Evolutionary conservation across 257 asterid genomes (phyloP).

Genomic region (Anisodus acutangulus): DNA sequence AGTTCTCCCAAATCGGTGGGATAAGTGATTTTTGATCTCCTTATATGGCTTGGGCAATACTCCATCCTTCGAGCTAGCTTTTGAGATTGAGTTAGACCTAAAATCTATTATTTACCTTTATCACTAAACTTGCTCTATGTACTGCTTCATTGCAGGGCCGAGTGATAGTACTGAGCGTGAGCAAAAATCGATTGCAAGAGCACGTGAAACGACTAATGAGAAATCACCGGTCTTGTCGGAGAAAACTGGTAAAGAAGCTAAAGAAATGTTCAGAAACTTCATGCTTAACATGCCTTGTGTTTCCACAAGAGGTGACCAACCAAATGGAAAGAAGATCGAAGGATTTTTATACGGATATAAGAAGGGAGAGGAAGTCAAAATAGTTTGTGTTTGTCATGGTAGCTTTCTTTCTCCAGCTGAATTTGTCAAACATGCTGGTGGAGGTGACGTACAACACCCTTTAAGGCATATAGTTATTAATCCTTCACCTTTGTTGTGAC

Average conservation of each 20-base stretch:
- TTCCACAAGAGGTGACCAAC: slow-evolving; percentile 54
- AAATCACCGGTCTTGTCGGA: neutral
- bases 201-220: slow-evolving; percentile 26
- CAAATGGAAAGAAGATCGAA: slow-evolving; percentile 51
- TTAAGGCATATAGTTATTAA: slow-evolving; percentile 65
- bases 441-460: slow-evolving; percentile 67
- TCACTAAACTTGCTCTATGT: neutral
- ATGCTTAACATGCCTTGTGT: slow-evolving; percentile 71
- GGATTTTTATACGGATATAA: slow-evolving; percentile 68
- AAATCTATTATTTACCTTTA: too few species aligned
- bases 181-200: neutral
- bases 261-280: slow-evolving; percentile 33
- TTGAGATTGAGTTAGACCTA: too few species aligned
- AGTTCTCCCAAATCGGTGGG: too few species aligned
- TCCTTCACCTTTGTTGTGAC: slow-evolving; percentile 53
- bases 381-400: slow-evolving; percentile 88
- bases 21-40: too few species aligned
- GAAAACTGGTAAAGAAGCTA: slow-evolving; percentile 31
- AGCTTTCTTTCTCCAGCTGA: slow-evolving; percentile 69
- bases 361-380: slow-evolving; percentile 66
- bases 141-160: neutral
- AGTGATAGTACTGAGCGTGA: neutral
- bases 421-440: slow-evolving; percentile 74
- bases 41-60: too few species aligned
- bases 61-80: too few species aligned